These are phyloP conservation scores for Russula lepida DNA, from an alignment of 768 basidiomycete species.

Conservation along the genomic window DNA sequence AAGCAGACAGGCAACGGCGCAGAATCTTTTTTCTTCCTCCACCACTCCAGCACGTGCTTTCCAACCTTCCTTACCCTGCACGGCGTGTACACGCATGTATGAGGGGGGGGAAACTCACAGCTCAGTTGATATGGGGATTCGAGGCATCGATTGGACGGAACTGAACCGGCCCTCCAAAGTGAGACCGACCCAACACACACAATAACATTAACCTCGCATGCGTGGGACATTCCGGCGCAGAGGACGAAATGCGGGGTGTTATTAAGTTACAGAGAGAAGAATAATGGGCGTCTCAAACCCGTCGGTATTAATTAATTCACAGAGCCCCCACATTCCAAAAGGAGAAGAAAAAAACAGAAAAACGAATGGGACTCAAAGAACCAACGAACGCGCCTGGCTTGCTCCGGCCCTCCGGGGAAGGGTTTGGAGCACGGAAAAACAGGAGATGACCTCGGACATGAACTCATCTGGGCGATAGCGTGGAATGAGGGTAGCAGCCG, in stretches of 20 bases:
- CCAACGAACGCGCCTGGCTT: not conserved
- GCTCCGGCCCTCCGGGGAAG: not conserved
- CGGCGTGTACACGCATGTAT: not conserved
- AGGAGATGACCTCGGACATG: constrained; percentile 12
- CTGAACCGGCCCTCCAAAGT: not conserved
- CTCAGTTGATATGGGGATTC: not conserved
- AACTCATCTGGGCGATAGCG: constrained; percentile 9
- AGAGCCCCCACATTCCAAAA: not conserved
- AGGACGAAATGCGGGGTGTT: not conserved
- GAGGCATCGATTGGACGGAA: not conserved
- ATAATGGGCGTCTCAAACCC: constrained; percentile 4
- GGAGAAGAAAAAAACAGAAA: not conserved
- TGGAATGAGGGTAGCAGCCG: not conserved
- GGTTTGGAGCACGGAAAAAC: not conserved
- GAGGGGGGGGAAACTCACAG: not conserved
- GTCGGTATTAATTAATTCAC: not conserved
- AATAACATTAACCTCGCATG: not conserved
- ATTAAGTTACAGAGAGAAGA: not conserved
- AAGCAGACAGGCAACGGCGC: not conserved
- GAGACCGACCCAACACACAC: too few species aligned
- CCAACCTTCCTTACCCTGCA: not conserved
- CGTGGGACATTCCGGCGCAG: not conserved
- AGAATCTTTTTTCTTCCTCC: not conserved
- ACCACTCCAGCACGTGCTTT: not conserved
- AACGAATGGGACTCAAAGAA: not conserved